phyloP scores from a whole-genome alignment of 1,284 basidiomycete genomes.

The Athelia psychrophila region DNA sequence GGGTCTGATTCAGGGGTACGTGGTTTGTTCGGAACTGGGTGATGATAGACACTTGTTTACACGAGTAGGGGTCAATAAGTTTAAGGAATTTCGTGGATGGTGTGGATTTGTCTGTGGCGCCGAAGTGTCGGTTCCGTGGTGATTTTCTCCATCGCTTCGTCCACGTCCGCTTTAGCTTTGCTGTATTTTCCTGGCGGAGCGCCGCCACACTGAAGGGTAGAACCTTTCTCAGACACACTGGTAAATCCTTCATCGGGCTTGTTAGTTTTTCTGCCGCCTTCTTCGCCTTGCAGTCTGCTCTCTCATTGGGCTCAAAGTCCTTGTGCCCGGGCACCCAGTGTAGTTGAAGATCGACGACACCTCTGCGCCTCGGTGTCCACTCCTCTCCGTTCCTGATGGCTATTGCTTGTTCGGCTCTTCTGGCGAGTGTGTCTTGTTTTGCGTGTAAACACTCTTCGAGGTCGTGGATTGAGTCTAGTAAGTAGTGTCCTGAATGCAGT shows the following conservation, averaged over 20 bases:
- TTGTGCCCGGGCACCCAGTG: background rate
- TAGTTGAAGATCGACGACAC: background rate
- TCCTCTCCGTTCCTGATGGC: background rate
- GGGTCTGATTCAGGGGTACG: constrained; percentile 20
- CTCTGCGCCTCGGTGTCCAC: background rate
- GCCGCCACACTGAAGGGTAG: constrained; percentile 1
- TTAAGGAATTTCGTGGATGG: background rate
- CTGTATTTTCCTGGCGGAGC: background rate
- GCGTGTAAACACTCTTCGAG: background rate
- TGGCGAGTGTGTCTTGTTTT: background rate
- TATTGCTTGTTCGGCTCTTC: background rate
- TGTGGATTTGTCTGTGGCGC: background rate
- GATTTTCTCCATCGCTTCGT: background rate
- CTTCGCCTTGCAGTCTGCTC: constrained; percentile 1
- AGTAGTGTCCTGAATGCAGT: background rate
- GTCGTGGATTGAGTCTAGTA: background rate
- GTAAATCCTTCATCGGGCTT: background rate
- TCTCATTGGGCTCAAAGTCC: background rate
- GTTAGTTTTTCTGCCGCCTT: background rate
- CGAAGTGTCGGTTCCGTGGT: background rate
- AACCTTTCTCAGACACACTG: background rate
- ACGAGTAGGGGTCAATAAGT: background rate
- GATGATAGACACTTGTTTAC: constrained; percentile 14
- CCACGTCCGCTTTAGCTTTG: background rate
- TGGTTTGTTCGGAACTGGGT: constrained; percentile 25